These are phyloP conservation scores for Balansia obtecta DNA, from an alignment of 2,329 filamentous ascomycete species.

Conservation along the genomic window DNA sequence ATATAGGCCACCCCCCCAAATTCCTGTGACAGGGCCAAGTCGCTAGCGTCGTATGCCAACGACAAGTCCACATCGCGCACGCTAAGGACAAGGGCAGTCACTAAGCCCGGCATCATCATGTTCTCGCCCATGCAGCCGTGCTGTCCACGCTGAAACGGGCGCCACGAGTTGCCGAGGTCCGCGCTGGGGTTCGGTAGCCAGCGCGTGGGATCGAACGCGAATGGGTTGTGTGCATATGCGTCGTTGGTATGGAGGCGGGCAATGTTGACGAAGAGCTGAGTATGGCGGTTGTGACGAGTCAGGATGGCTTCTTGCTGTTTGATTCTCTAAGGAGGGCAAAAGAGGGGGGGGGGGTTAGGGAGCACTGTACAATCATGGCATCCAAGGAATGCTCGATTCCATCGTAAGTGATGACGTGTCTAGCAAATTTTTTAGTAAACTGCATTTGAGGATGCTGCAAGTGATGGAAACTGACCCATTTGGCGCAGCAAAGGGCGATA, in stretches of 20 bases:
- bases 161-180: background rate
- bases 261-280: background rate
- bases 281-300: background rate
- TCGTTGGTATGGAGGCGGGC: background rate
- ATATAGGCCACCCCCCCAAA: background rate
- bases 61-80: background rate
- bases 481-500: background rate
- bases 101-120: constrained; percentile 3
- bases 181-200: constrained; percentile 1
- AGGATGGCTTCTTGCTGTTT: background rate
- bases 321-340: background rate
- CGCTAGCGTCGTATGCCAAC: background rate
- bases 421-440: background rate
- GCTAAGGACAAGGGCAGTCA: background rate
- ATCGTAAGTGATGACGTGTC: background rate
- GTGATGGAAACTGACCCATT: background rate
- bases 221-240: background rate
- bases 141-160: constrained; percentile 1
- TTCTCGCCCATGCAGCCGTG: constrained; percentile 5
- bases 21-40: background rate
- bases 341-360: too few relatives aligned
- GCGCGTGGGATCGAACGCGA: constrained; percentile 1
- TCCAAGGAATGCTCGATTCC: background rate
- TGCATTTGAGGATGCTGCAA: background rate
- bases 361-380: background rate